Percentiles rank a stretch among this genome's conserved stretches.
phyloP scores from a whole-genome alignment of 1,284 basidiomycete genomes.

The Cutaneotrichosporon sp. region DNA sequence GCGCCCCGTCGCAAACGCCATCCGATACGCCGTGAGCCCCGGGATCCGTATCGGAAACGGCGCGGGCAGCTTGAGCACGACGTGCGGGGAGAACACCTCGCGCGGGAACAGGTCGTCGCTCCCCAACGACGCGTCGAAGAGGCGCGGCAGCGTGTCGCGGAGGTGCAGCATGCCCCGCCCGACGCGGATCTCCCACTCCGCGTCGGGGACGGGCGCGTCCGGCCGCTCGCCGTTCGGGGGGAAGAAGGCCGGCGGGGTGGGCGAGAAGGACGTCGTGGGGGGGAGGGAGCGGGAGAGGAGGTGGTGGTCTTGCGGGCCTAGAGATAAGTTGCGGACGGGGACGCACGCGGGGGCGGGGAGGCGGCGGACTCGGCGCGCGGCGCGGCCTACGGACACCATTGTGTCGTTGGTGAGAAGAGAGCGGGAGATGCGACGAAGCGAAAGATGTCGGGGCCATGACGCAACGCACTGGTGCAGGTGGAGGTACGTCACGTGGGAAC shows the following conservation, averaged over 20 bases:
- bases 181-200: slow-evolving; percentile 52
- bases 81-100: slow-evolving; percentile 45
- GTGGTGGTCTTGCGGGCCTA: not conserved
- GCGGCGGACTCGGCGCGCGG: not conserved
- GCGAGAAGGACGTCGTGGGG: not conserved
- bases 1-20: slow-evolving; percentile 49
- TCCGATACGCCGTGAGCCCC: slow-evolving; percentile 43
- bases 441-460: not conserved
- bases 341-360: not conserved
- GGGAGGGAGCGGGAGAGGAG: not conserved
- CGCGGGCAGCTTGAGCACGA: slow-evolving; percentile 46
- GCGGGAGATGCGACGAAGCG: too few species aligned
- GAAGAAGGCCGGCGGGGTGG: not conserved
- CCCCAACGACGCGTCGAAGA: slow-evolving; percentile 35
- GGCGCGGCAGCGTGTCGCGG: slow-evolving; percentile 47
- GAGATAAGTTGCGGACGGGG: not conserved
- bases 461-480: not conserved
- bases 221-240: slow-evolving; percentile 10
- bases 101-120: slow-evolving; percentile 44
- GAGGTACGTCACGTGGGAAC: too few species aligned
- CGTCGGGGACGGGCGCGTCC: slow-evolving; percentile 49
- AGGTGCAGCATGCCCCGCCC: slow-evolving; percentile 52
- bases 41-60: slow-evolving; percentile 51
- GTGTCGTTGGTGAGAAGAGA: not conserved
- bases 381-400: not conserved